Base-by-base conservation (phyloP, 441 rosid genomes). In the Euphorbia corollata region DNA sequence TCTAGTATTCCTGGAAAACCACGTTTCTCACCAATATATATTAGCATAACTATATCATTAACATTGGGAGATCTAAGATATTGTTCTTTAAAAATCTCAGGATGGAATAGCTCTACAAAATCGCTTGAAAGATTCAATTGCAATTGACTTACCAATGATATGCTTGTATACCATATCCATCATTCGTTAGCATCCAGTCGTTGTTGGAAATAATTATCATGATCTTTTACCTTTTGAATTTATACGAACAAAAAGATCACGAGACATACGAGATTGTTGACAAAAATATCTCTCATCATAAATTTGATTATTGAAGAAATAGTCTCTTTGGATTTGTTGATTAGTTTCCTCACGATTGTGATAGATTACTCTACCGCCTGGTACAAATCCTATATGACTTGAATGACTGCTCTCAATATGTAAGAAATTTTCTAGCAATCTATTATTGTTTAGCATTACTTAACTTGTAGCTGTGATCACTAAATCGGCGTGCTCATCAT, bases 1-100 rank as follows among this genome's bases (percentile, higher is more conserved):
- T 60, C 72, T 20, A 68, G 18, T 66, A 69, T 60, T 61, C 61
- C 2, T 11, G 8, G 19, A 34, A 32, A 69, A 23, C 54, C 59
- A 27, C n/a, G 59, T 48, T 50, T 8, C 4, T n/a, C n/a, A n/a
- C n/a, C n/a, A n/a, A n/a, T n/a, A n/a, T n/a, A n/a, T n/a, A n/a
- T n/a, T n/a, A n/a, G n/a, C n/a, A n/a, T n/a, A n/a, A n/a, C n/a
- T 11, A 16, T 38, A 1, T 69, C 67, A 34, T 53, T 54, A 18
- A 38, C 19, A 0, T n/a, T 38, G 5, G 61, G 39, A 38, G 41
- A 38, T 38, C 41, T 38, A 38, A 38, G 41, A 38, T 38, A 38
- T 38, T 38, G 41, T 8, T 61, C 53, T 8, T 8, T 24, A 16
- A 22, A 62, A 27, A 69, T 61, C 6, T 18, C 47, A 0, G 24